Evolutionary conservation across 2,329 filamentous ascomycete species (phyloP), one percentile per base, ranked within the genome.

Genomic region (Sclerotinia spermophila): DNA sequence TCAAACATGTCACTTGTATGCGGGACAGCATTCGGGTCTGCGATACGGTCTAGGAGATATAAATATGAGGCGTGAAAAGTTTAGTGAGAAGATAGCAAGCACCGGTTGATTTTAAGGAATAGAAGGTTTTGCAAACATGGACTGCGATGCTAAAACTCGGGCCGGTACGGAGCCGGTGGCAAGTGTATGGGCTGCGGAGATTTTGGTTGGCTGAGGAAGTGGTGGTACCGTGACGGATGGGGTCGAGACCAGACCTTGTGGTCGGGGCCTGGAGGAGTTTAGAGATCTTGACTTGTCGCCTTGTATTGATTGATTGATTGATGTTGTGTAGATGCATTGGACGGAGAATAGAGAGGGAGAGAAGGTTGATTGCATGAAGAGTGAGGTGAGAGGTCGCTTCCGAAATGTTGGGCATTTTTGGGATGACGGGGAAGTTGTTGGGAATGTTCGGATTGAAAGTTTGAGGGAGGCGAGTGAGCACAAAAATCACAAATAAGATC

Each of bases 371-470:
- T 53, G 62, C 45, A 35, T 30, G 19, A 62, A 45, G 40, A 19
- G 33, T 13, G 62, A 65, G 48, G 48, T 40, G 45, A 35, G n/a
- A 53, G n/a, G 45, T 66, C 45, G 62, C 45, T 66, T 53, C 62
- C 45, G 45, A 35, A 55, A n/a, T 42, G 62, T 66, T 66, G 62
- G 35, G 45, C 45, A 53, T 30, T n/a, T 38, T 40, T 65, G 45
- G 62, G 62, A 53, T 53, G 62, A 65, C 45, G 33, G 45, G 24
- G 44, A 66, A 66, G 62, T 55, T 53, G 62, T 66, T 66, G 62
- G 62, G 62, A 40, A 40, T 27, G 24, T 53, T 65, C n/a, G 33
- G 33, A 65, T 53, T 53, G 35, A n/a, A 21, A 7, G 38, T 40
- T 65, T 21, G 24, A 33, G 21, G 8, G 17, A 40, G 27, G n/a